These are phyloP conservation scores for Gossypium australe DNA, from an alignment of 345 rosid species.

Conservation along the genomic window DNA sequence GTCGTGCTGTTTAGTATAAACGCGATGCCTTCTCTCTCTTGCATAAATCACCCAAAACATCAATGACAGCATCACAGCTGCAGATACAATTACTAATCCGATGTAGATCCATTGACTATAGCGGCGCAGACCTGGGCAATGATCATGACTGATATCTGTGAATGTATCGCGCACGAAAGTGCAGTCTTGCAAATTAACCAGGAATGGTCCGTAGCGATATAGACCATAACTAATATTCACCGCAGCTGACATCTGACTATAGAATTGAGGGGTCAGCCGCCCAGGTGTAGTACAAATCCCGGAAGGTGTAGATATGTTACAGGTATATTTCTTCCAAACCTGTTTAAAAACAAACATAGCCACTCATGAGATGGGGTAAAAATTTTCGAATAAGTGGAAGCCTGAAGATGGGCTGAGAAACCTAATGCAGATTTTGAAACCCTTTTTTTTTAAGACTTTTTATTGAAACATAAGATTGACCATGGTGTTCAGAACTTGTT, in stretches of 20 bases:
- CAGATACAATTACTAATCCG: conserved; percentile 71
- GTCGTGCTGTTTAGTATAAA: conserved; percentile 50
- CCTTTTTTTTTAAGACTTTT: no score
- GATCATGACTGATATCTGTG: conserved; percentile 35
- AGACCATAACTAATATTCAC: conserved; percentile 79
- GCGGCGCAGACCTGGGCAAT: conserved; percentile 63
- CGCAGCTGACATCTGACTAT: conserved; percentile 59
- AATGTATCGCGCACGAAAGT: conserved; percentile 73
- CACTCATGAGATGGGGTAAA: neutral
- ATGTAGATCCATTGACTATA: conserved; percentile 69
- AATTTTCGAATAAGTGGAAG: neutral
- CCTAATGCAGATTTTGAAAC: neutral
- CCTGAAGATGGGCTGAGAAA: neutral
- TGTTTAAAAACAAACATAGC: conserved; percentile 22
- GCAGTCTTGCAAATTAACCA: conserved; percentile 66
- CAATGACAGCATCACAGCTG: conserved; percentile 80
- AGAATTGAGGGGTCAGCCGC: conserved; percentile 61
- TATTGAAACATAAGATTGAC: no score
- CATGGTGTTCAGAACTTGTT: no score
- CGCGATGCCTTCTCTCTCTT: conserved; percentile 78
- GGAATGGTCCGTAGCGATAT: conserved; percentile 74
- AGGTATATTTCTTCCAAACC: conserved; percentile 63
- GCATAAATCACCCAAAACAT: conserved; percentile 93
- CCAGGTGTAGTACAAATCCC: conserved; percentile 69
- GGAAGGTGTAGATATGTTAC: conserved; percentile 32